Percentiles rank a stretch among this genome's conserved stretches.
Evolutionary conservation across 2,329 filamentous ascomycete genomes (phyloP).

Genomic region (Lecanicillium sp.): DNA sequence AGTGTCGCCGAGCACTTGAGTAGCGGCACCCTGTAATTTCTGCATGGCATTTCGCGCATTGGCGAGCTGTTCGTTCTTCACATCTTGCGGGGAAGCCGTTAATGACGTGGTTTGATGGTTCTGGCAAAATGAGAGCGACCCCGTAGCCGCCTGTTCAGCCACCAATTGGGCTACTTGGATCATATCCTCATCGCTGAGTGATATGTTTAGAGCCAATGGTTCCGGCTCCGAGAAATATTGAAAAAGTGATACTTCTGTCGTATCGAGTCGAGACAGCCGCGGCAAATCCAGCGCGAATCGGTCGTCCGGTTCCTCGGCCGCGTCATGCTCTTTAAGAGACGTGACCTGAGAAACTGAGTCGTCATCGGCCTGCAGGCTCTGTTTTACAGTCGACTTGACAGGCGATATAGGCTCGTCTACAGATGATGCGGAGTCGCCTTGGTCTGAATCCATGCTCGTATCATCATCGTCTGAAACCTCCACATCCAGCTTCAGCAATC

Average conservation of each 20-base stretch:
- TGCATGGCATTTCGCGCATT: conserved; percentile 40
- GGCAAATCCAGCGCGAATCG: conserved; percentile 42
- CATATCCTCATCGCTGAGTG: conserved; percentile 49
- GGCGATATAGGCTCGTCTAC: conserved; percentile 43
- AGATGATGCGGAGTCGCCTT: conserved; percentile 44
- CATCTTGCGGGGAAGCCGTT: conserved; percentile 14
- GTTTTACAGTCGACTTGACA: conserved; percentile 38
- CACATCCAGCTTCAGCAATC: conserved; percentile 5
- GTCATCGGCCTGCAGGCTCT: conserved; percentile 34
- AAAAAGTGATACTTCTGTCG: conserved; percentile 40
- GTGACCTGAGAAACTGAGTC: conserved; percentile 45
- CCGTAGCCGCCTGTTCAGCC: conserved; percentile 60
- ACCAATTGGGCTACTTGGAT: conserved; percentile 63
- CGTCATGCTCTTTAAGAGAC: conserved; percentile 42
- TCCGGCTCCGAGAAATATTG: conserved; percentile 54
- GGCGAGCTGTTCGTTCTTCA: conserved; percentile 32
- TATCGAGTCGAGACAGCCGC: conserved; percentile 38
- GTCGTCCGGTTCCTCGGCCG: conserved; percentile 36
- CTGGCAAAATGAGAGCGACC: conserved; percentile 30
- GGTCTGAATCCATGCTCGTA: conserved; percentile 46
- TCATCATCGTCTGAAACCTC: conserved; percentile 24
- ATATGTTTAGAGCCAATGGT: conserved; percentile 37
- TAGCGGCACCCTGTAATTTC: conserved; percentile 36
- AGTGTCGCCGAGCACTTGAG: conserved; percentile 32
- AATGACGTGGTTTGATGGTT: conserved; percentile 13